phyloP scores from a whole-genome alignment of 768 basidiomycete species.

The Mrakia gelida region DNA sequence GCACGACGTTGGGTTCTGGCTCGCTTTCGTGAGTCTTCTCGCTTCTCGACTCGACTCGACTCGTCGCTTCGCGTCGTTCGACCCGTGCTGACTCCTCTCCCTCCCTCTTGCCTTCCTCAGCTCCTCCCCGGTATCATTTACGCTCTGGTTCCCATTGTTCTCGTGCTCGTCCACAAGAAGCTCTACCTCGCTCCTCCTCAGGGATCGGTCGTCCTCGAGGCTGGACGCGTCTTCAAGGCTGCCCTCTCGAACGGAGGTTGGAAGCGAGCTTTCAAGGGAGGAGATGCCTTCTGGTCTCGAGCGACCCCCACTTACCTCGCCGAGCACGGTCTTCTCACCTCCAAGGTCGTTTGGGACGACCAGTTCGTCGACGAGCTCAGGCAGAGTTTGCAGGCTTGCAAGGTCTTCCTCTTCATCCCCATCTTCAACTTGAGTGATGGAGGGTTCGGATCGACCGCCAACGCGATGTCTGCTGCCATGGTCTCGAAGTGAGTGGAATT shows the following conservation, averaged over 20 bases:
- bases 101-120: neutral
- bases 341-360: conserved; percentile 42
- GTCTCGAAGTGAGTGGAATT: neutral
- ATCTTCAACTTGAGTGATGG: conserved; percentile 41
- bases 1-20: conserved; percentile 32
- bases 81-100: neutral
- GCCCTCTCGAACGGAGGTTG: conserved; percentile 33
- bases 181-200: conserved; percentile 42
- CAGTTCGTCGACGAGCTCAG: conserved; percentile 43
- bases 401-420: conserved; percentile 40
- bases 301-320: conserved; percentile 1
- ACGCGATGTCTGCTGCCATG: conserved; percentile 40
- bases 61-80: neutral
- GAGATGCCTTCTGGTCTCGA: conserved; percentile 41
- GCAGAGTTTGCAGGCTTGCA: conserved; percentile 40
- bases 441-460: conserved; percentile 33
- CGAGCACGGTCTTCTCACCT: neutral
- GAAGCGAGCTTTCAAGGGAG: conserved; percentile 35
- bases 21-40: conserved; percentile 33
- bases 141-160: conserved; percentile 31
- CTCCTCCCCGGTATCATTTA: conserved; percentile 43
- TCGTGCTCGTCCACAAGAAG: conserved; percentile 27
- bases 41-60: too few species aligned
- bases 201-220: conserved; percentile 43
- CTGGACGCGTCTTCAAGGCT: conserved; percentile 23